phyloP scores from a whole-genome alignment of 2,329 filamentous ascomycete species.

The Venturia asperata region DNA sequence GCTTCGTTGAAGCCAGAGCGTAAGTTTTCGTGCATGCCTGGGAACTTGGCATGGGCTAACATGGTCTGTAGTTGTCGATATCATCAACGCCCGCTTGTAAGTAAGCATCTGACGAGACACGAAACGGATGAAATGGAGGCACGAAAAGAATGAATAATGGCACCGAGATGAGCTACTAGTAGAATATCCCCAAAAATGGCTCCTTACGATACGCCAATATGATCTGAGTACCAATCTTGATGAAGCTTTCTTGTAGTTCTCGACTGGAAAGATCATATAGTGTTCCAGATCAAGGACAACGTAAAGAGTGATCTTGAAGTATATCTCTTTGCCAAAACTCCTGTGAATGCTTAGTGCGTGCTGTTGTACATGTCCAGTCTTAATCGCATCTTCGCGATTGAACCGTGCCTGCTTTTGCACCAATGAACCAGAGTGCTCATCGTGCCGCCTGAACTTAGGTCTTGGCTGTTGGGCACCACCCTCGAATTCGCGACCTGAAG shows the following conservation, averaged over 20 bases:
- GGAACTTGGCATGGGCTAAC: constrained; percentile 17
- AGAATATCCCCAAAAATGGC: not conserved
- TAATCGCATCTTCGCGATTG: not conserved
- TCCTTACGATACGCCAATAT: not conserved
- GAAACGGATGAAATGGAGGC: not conserved
- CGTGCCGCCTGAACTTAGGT: not conserved
- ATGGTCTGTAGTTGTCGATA: constrained; percentile 50
- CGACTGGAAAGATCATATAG: not conserved
- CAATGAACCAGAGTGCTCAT: not conserved
- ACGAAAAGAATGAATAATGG: not conserved
- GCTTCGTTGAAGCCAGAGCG: constrained; percentile 95
- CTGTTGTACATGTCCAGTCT: not conserved
- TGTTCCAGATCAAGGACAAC: not conserved
- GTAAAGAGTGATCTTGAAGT: not conserved
- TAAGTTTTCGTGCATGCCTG: constrained; percentile 41
- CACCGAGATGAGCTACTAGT: not conserved
- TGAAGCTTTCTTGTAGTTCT: not conserved
- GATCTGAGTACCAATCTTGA: too few species aligned
- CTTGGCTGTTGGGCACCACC: not conserved
- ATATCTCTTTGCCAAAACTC: not conserved
- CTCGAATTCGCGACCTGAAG: not conserved
- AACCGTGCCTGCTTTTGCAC: not conserved
- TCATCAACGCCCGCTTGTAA: constrained; percentile 57
- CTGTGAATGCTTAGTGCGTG: not conserved
- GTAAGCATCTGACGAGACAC: not conserved